Base-by-base conservation (phyloP, 2,329 filamentous ascomycete genomes). In the Aspergillus sclerotialis region DNA sequence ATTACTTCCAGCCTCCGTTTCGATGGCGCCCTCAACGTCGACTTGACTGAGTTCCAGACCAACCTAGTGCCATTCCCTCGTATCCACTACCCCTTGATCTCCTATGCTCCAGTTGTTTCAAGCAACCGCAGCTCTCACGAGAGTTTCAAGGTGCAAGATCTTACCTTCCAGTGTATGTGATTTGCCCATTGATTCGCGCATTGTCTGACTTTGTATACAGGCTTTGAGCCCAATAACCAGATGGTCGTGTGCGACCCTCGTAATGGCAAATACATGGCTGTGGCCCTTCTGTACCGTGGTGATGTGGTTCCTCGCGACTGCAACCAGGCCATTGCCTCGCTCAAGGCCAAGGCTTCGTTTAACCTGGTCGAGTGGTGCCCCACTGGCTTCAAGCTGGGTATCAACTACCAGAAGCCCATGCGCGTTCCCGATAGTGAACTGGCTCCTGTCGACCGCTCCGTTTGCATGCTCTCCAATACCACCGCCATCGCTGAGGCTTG, bases 131-230 rank as follows among this genome's bases (percentile, higher is more conserved):
- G 82, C 63, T 76, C 80, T 30, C 85, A 92, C 58, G 85, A 92
- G 71, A 86, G 82, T 70, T 89, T 89, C 78, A 87, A 86, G 72
- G 81, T 88, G 36, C 75, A 78, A 43, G 86, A 92, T 43, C 63
- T 82, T 46, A 81, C 78, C 43, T 72, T 78, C 53, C 76, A 80
- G 56, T 78, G 76, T 78, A 65, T 15, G 55, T 53, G 11, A n/a
- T n/a, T 12, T n/a, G 8, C 10, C 7, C 7, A 16, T 14, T 3
- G 12, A 12, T 16, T 9, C n/a, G n/a, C n/a, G n/a, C n/a, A n/a
- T n/a, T 8, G 9, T 35, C 6, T 21, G 16, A n/a, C 1, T 29
- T 17, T 16, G 11, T 12, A 18, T 31, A 5, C 43, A 72, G 73
- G 75, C 59, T 80, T 80, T 49, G 77, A 82, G 55, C 76, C 76